Percentiles rank a stretch among this genome's conserved stretches.
These are phyloP conservation scores for Ophiostoma perfectum DNA, from an alignment of 2,329 filamentous ascomycete genomes.

Conservation along the genomic window DNA sequence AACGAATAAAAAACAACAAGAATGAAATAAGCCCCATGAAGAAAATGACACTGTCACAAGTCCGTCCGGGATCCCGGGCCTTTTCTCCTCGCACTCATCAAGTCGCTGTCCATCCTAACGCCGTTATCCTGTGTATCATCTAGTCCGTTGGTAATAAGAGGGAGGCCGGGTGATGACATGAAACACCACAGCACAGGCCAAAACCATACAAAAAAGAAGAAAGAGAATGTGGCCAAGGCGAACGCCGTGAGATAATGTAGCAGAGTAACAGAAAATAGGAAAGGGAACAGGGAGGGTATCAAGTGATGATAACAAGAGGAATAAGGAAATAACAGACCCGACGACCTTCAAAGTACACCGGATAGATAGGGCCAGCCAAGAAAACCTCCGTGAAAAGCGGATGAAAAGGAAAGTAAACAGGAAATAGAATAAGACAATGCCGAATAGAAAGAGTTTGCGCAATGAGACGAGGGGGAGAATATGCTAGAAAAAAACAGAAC, in stretches of 20 bases:
- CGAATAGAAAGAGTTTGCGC: not conserved
- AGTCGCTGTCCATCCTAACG: not conserved
- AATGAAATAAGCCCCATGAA: not conserved
- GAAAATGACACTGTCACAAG: slow-evolving; percentile 7
- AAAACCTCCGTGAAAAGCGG: slow-evolving; percentile 11
- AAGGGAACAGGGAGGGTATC: slow-evolving; percentile 5
- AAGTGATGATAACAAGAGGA: slow-evolving; percentile 4
- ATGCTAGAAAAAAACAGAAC: not conserved
- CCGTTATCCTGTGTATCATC: not conserved
- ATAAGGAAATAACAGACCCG: slow-evolving; percentile 2
- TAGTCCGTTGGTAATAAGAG: not conserved
- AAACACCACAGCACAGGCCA: too few relatives aligned
- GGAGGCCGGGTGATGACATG: too few relatives aligned
- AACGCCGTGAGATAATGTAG: not conserved
- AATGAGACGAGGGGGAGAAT: slow-evolving; percentile 11
- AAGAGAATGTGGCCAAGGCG: not conserved
- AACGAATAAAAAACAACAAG: not conserved
- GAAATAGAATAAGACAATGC: slow-evolving; percentile 1
- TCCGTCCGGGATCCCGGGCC: not conserved
- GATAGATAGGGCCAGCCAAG: slow-evolving; percentile 13
- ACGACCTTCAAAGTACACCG: not conserved
- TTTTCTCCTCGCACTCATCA: not conserved
- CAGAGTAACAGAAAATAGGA: not conserved
- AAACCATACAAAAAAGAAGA: not conserved
- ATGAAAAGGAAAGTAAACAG: not conserved